A percentile compares a stretch with the other conserved stretches of the same genome.
Evolutionary conservation across 352 stramenopile genomes (phyloP).

Genomic region (Globisporangium polare): DNA sequence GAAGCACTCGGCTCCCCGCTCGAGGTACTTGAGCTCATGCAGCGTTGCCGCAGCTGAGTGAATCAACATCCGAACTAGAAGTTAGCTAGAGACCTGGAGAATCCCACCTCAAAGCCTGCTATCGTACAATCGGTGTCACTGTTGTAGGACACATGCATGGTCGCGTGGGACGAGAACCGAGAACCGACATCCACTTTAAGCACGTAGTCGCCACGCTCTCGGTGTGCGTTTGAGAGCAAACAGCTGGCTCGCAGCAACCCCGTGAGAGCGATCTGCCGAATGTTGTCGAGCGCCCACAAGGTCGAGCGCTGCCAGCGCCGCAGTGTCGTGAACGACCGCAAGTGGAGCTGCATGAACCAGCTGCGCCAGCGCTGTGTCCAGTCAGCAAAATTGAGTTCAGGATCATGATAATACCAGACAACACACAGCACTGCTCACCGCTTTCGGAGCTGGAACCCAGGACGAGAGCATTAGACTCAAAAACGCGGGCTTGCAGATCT

Average conservation of each 20-base stretch:
- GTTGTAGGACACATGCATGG: conserved; percentile 55
- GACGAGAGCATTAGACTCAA: conserved; percentile 44
- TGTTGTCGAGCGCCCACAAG: conserved; percentile 25
- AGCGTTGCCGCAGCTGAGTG: conserved; percentile 49
- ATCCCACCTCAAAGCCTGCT: too few relatives aligned
- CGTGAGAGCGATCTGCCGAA: conserved; percentile 33
- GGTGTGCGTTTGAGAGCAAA: conserved; percentile 26
- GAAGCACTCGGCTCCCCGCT: conserved; percentile 68
- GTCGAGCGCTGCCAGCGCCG: conserved; percentile 24
- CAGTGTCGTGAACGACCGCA: conserved; percentile 36
- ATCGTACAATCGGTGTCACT: conserved; percentile 65
- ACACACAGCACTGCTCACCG: conserved; percentile 21
- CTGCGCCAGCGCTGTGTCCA: conserved; percentile 36
- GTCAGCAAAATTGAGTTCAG: neutral
- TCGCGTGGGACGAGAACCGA: conserved; percentile 46
- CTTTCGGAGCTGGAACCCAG: conserved; percentile 32
- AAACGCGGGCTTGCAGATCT: conserved; percentile 42
- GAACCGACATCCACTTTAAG: conserved; percentile 62
- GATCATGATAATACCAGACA: neutral
- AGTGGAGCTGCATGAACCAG: conserved; percentile 27
- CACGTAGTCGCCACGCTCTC: conserved; percentile 56
- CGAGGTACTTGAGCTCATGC: conserved; percentile 69
- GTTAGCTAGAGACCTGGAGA: neutral
- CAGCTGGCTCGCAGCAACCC: conserved; percentile 43
- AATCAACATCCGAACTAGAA: neutral